phyloP scores from a whole-genome alignment of 306 rosid species.

The Crataegus laevigata region DNA sequence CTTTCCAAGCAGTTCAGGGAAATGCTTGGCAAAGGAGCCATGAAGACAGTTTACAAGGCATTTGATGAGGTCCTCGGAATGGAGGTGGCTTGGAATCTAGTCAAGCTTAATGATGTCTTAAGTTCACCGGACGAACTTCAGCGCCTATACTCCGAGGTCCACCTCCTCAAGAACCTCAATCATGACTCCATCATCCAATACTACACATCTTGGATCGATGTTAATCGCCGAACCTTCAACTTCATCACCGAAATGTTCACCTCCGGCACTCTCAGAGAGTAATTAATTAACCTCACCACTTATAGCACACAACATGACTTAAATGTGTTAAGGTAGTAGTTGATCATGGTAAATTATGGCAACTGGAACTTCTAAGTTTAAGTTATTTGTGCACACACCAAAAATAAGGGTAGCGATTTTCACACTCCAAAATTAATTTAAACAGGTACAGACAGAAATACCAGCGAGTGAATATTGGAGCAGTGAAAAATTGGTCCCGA shows the following conservation, averaged over 20 bases:
- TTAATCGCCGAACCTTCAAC: constrained; percentile 55
- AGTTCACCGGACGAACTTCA: constrained; percentile 69
- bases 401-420: not conserved
- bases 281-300: constrained; percentile 1
- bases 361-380: not conserved
- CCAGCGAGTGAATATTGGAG: constrained; percentile 42
- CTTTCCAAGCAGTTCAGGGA: constrained; percentile 45
- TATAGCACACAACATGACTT: not conserved
- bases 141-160: constrained; percentile 81
- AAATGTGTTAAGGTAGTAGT: not conserved
- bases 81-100: constrained; percentile 96
- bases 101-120: constrained; percentile 57
- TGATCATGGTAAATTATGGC: not conserved
- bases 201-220: constrained; percentile 69
- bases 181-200: constrained; percentile 72
- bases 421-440: no score
- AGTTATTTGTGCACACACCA: not conserved
- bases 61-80: constrained; percentile 69
- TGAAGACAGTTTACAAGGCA: constrained; percentile 72
- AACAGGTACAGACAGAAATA: constrained; percentile 61
- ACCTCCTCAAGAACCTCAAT: constrained; percentile 74
- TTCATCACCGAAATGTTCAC: constrained; percentile 92
- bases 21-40: constrained; percentile 78
- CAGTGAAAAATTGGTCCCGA: constrained; percentile 71
- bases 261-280: constrained; percentile 93